Base-by-base conservation (phyloP, 495 filamentous ascomycete genomes). In the Talaromyces thailandensis region DNA sequence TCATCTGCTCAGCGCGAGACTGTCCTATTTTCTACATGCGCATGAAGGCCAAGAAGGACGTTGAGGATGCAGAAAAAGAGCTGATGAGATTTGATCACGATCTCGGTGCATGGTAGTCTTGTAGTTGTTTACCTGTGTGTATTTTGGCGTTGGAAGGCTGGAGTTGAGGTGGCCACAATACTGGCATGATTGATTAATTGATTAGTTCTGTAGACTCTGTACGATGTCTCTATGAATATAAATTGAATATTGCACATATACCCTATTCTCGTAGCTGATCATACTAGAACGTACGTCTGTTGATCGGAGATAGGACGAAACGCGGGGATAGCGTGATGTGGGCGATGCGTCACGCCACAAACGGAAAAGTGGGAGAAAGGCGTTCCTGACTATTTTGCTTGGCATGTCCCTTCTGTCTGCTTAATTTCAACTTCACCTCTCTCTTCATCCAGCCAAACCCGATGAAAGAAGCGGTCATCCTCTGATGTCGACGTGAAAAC, bases 11-110 rank as follows among this genome's bases (percentile, higher is more conserved):
- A 45, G 92, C 88, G 65, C 89, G 89, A 69, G 94, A 99, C 76
- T 99, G 94, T 70, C 94, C 94, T 4, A 99, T 99, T 65, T 99
- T 97, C 76, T 99, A 99, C 71, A 99, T 98, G 94, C 88, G 94
- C 4, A 99, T 99, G 94, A 99, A 99, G 79, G 93, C 92, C 26
- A 96, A 96, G 85, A 99, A 98, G 79, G 94, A 99, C 72, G 86
- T 98, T 50, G 92, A 97, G 73, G 94, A 99, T 78, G 86, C 84
- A 3, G 92, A 92, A 63, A 96, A 90, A 79, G 95, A 99, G 70
- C 67, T 98, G 69, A 82, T 81, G 70, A 78, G 94, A 70, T 99
- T 98, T 77, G 94, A 98, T 80, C 83, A 84, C 65, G 94, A 96
- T 73, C 79, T 76, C 45, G 82, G 78, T 55, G 73, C 81, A 50